Base-by-base conservation (phyloP, 257 asterid genomes). In the Jasminum sambac region DNA sequence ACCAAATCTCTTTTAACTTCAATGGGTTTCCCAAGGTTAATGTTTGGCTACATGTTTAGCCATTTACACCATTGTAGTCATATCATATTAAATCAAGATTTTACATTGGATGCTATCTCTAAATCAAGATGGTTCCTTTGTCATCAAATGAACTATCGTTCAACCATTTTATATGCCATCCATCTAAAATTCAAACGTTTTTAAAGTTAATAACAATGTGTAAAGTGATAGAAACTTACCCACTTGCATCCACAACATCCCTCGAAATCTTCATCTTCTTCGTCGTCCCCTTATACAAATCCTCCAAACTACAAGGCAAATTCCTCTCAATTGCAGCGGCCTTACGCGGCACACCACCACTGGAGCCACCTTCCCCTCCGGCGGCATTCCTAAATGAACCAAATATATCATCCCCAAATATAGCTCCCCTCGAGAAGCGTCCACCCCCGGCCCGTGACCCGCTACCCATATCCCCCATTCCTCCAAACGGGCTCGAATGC, bases 241-340 rank as follows among this genome's bases (percentile, higher is more conserved):
- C 89, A 72, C 67, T 75, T n/a, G 84, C 39, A 68, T 88, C 95
- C 12, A 60, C 24, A 21, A 78, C 83, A 73, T 88, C 92, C 74
- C 95, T 73, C 17, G 95, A 88, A 72, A 88, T 88, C 84, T 84
- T 88, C 92, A 88, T 88, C 88, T 88, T 88, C 74, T 86, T 88
- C 8, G 85, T 70, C 58, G 92, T 82, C 62, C 95, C 95, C 80
- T 82, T 88, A 38, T 84, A 88, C 77, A 88, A 78, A 77, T 88
- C 92, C 86, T 88, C 95, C 86, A 88, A 81, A 72, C 87, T 86
- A 69, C 95, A 88, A 4, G 81, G 88, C 77, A 88, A 64, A 3
- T 64, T 74, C 46, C 86, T 77, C 74, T 88, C 95, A 61, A 88
- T 84, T 0, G 90, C 81, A 0, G 90, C 81, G 0, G 88, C 92